Base-by-base conservation (phyloP, 176 grass and related monocot genomes). In the Chrysopogon serrulatus region DNA sequence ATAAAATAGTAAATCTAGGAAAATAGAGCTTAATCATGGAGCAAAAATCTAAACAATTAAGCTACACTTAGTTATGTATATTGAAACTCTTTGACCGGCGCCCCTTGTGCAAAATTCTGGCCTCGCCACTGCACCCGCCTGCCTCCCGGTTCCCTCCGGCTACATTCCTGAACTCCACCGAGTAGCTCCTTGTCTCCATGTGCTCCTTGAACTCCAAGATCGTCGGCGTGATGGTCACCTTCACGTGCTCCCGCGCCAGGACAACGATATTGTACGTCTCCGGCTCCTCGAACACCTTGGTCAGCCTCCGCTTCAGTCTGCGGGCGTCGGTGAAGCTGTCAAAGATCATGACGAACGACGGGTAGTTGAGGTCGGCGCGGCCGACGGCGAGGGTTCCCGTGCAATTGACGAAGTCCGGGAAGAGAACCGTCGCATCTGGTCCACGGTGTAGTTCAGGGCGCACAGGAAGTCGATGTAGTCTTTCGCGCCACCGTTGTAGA, bases 331-430 rank as follows among this genome's bases (percentile, higher is more conserved):
- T 80, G 14, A 24, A 24, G 10, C 65, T 36, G 10, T 78, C 44
- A 60, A 92, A 92, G 4, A 57, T 31, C 37, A 92, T 76, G 6
- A 69, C 87, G 10, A 92, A 89, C n/a, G 91, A 84, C 5, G 91
- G 87, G 87, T 92, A 87, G 69, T 92, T 89, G 39, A 92, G 68
- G 41, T 45, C 80, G 68, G 73, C 84, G 26, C 4, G 28, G 30
- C 53, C 76, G 5, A 73, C 79, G 18, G 69, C 3, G 47, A 83
- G 56, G 32, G 34, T 43, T 19, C 35, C 23, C 19, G 27, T 48
- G 80, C 87, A 87, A 2, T 33, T 49, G 19, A 5, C n/a, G 4
- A 74, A 69, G 10, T 15, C 64, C 4, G 70, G 26, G n/a, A n/a
- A 41, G 71, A 54, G 62, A 92, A 81, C 30, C 32, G 49, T 2